phyloP scores from a whole-genome alignment of 2,329 filamentous ascomycete genomes.

The Pleomassaria siparia region DNA sequence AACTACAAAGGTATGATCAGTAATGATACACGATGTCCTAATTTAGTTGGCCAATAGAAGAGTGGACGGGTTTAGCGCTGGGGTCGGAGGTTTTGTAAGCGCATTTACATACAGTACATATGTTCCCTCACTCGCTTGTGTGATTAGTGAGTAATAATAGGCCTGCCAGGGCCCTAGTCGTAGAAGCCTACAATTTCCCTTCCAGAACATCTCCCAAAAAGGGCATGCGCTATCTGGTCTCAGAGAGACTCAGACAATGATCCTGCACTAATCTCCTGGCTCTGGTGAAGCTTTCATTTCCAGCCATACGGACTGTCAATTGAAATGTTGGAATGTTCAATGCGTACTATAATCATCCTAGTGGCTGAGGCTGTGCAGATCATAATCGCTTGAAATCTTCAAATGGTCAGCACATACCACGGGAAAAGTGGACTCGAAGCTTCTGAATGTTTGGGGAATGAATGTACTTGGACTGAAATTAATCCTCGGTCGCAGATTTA shows the following conservation, averaged over 20 bases:
- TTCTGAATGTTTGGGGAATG: background rate
- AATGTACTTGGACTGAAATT: background rate
- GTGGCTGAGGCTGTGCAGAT: constrained; percentile 18
- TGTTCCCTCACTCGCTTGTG: constrained; percentile 23
- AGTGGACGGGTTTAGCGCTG: constrained; percentile 9
- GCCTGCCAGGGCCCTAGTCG: constrained; percentile 8
- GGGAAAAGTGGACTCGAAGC: background rate
- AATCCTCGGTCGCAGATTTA: background rate
- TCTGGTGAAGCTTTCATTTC: constrained; percentile 9
- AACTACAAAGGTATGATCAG: constrained; percentile 5
- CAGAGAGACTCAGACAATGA: constrained; percentile 14
- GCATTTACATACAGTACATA: too few species aligned
- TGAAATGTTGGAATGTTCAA: background rate
- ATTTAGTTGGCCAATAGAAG: constrained; percentile 22
- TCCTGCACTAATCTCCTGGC: constrained; percentile 18
- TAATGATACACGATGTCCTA: constrained; percentile 16
- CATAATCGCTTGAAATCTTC: too few species aligned
- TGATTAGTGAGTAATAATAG: constrained; percentile 17
- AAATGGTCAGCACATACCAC: constrained; percentile 16
- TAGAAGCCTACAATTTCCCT: constrained; percentile 5
- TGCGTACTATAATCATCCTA: constrained; percentile 13
- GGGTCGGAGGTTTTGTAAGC: constrained; percentile 35
- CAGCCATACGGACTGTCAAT: constrained; percentile 12
- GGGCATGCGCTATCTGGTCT: constrained; percentile 15
- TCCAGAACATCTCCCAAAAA: constrained; percentile 29